These are phyloP conservation scores for Cupressus sempervirens DNA, from an alignment of 75 land plant species.

Conservation along the genomic window DNA sequence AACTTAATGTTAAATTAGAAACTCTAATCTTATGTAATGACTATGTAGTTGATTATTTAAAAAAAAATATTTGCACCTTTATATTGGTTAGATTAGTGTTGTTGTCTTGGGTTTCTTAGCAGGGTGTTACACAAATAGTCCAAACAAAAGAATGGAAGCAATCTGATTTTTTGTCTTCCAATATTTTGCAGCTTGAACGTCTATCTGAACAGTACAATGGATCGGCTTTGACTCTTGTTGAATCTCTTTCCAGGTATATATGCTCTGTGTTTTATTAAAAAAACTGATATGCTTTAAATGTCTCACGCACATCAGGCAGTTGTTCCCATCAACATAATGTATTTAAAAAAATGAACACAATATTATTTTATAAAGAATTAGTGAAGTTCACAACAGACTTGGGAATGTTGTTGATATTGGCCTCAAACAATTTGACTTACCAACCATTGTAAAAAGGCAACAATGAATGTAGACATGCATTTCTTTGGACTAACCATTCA, in stretches of 20 bases:
- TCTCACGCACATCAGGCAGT: not conserved
- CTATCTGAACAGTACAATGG: constrained; percentile 72
- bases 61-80: no score
- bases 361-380: not conserved
- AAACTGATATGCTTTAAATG: not conserved
- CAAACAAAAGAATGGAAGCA: not conserved
- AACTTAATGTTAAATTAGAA: no score
- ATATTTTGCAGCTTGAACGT: constrained; percentile 65
- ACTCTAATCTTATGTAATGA: no score
- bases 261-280: not conserved
- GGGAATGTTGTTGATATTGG: not conserved
- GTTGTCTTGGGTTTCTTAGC: no score
- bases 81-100: no score
- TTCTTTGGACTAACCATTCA: not conserved
- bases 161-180: constrained; percentile 6
- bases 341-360: not conserved
- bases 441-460: not conserved
- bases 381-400: not conserved
- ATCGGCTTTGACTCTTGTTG: constrained; percentile 75
- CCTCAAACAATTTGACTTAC: not conserved
- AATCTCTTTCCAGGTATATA: constrained; percentile 82
- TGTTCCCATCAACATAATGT: not conserved
- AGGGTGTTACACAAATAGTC: not conserved
- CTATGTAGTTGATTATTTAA: no score
- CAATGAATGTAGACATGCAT: not conserved